Base-by-base conservation (phyloP, 441 rosid species). In the Bruguiera hainesii region DNA sequence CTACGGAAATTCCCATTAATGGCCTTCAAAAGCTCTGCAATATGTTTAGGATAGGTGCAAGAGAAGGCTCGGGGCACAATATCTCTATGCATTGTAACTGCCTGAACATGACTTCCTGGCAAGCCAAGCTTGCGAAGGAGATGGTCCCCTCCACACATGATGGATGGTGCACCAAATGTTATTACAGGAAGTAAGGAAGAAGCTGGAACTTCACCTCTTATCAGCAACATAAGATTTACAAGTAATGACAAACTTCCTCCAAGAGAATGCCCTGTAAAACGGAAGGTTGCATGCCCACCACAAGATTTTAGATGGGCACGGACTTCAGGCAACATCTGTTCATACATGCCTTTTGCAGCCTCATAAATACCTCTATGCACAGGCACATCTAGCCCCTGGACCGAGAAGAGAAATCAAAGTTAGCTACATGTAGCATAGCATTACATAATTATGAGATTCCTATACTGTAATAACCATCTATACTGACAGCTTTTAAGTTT, bases 321-420 rank as follows among this genome's bases (percentile, higher is more conserved):
- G 20, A 89, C 86, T 82, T 91, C 93, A 26, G 99, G 98, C 83
- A 94, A 76, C 89, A 90, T 88, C 81, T 91, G 94, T 58, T 87
- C 91, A 71, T 87, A 94, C 57, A 91, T 91, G 19, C 99, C 98
- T 84, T 91, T 94, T 25, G 99, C 99, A 63, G 99, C 99, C 81
- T 94, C 98, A 46, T 94, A 91, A 61, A 94, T 94, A 39, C 99
- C 99, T 84, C 98, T 85, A 60, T 93, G 98, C 64, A 89, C 95
- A 20, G 78, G 83, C 52, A 82, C 86, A 79, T 81, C 96, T 18
- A 89, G 69, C 35, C 91, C 97, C 97, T 90, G 73, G 55, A 76
- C 39, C 53, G 71, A 62, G n/a, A 61, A 76, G 63, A 71, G 8
- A 55, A 42, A 64, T 30, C 58, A 42, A 23, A 56, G 29, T 58